Conservation (phyloP, 2,329 filamentous ascomycete genomes). For the Trichophyton rubrum region DNA sequence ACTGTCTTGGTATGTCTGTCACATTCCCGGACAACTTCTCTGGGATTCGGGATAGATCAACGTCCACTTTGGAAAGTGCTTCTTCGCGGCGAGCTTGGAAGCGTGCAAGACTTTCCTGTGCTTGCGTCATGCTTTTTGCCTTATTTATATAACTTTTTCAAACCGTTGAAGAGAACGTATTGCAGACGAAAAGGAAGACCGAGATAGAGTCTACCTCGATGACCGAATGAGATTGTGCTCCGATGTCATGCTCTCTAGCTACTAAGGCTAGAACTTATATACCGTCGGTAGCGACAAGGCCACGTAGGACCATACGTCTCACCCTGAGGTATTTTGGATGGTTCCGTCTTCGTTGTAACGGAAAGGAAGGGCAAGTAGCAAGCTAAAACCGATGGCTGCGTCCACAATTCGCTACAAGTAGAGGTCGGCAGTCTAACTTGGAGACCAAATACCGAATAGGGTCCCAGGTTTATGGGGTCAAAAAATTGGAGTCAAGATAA, state of each 20-base stretch:
- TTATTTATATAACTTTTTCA: background rate
- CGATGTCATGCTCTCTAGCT: background rate
- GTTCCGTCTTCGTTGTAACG: background rate
- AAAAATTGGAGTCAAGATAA: background rate
- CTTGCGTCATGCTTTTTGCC: background rate
- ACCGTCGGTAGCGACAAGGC: background rate
- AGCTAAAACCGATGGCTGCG: background rate
- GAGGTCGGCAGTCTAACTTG: background rate
- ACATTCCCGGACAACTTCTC: background rate
- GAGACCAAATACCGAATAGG: background rate
- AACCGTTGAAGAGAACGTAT: background rate
- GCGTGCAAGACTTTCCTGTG: background rate
- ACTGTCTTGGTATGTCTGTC: slow-evolving; percentile 2
- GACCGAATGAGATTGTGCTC: background rate
- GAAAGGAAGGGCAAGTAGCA: background rate
- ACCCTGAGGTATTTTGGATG: background rate
- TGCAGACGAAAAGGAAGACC: background rate
- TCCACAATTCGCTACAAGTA: background rate
- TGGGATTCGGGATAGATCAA: background rate
- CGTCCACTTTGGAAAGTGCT: background rate
- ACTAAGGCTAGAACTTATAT: background rate
- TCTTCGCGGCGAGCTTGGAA: background rate
- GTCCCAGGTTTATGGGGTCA: background rate
- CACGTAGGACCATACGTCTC: background rate
- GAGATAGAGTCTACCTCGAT: background rate